Conservation (phyloP, 2,329 filamentous ascomycete species). For the Xylariaceae sp. region DNA sequence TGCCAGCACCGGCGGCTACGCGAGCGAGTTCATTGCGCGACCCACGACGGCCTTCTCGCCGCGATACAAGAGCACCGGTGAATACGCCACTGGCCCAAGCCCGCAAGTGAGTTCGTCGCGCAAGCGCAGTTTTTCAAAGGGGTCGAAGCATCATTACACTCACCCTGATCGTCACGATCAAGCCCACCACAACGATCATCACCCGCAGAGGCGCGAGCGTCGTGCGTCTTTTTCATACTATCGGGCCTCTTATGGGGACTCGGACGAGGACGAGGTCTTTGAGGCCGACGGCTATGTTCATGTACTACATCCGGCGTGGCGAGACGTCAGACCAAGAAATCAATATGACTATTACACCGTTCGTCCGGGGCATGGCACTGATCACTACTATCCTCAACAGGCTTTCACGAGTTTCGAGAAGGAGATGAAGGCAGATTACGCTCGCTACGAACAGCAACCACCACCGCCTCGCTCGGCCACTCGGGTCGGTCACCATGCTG, state of each 20-base stretch:
- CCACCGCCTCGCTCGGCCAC: slow-evolving; percentile 35
- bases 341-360: slow-evolving; percentile 38
- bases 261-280: slow-evolving; percentile 60
- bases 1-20: slow-evolving; percentile 37
- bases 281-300: slow-evolving; percentile 51
- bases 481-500: slow-evolving; percentile 33
- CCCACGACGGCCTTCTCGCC: slow-evolving; percentile 53
- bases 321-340: slow-evolving; percentile 33
- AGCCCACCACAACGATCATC: neutral
- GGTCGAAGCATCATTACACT: slow-evolving; percentile 35
- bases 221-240: slow-evolving; percentile 56
- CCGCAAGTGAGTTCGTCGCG: slow-evolving; percentile 56
- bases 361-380: slow-evolving; percentile 55
- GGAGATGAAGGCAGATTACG: slow-evolving; percentile 39
- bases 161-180: slow-evolving; percentile 23
- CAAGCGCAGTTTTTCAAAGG: slow-evolving; percentile 36
- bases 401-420: slow-evolving; percentile 35
- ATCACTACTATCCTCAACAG: slow-evolving; percentile 56
- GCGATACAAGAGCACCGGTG: slow-evolving; percentile 58
- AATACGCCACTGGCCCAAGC: slow-evolving; percentile 53
- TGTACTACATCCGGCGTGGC: slow-evolving; percentile 48
- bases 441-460: slow-evolving; percentile 36
- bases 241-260: slow-evolving; percentile 59
- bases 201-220: slow-evolving; percentile 46
- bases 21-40: slow-evolving; percentile 34